A percentile compares a stretch with the other conserved stretches of the same genome.
Evolutionary conservation across 306 rosid genomes (phyloP).

Genomic region (Coriaria nepalensis): DNA sequence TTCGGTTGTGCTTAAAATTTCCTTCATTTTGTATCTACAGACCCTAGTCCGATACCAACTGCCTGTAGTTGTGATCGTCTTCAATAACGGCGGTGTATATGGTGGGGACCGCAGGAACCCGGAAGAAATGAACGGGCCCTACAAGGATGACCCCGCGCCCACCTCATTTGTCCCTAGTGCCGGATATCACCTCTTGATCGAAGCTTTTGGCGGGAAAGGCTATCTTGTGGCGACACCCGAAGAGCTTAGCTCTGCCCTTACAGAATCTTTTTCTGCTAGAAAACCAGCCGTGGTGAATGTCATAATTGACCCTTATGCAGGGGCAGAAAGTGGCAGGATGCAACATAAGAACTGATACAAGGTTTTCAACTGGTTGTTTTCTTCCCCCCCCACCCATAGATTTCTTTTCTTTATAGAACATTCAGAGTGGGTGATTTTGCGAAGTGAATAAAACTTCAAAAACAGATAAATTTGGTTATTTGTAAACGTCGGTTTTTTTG

Average conservation of each 20-base stretch:
- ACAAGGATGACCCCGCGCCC: conserved; percentile 87
- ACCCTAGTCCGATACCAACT: conserved; percentile 91
- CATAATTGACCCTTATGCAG: conserved; percentile 77
- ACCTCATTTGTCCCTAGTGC: conserved; percentile 73
- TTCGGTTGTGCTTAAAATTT: too few relatives aligned
- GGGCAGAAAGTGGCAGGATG: conserved; percentile 88
- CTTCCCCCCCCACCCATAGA: too few relatives aligned
- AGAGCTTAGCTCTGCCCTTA: conserved; percentile 68
- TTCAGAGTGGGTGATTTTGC: too few relatives aligned
- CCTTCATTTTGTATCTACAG: too few relatives aligned
- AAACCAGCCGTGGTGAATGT: conserved; percentile 79
- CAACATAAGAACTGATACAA: conserved; percentile 95
- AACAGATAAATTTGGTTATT: too few relatives aligned
- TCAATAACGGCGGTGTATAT: conserved; percentile 83
- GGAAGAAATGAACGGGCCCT: conserved; percentile 71
- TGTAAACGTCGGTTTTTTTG: too few relatives aligned
- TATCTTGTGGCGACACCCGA: conserved; percentile 61
- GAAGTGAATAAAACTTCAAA: too few relatives aligned
- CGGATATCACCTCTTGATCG: conserved; percentile 67
- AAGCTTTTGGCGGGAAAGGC: conserved; percentile 98
- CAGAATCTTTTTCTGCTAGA: conserved; percentile 57
- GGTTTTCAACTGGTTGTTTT: too few relatives aligned
- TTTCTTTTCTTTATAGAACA: too few relatives aligned
- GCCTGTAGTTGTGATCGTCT: conserved; percentile 79
- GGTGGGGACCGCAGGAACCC: conserved; percentile 57